phyloP scores from a whole-genome alignment of 108 stramenopile species.

The Stephanodiscus triporus region DNA sequence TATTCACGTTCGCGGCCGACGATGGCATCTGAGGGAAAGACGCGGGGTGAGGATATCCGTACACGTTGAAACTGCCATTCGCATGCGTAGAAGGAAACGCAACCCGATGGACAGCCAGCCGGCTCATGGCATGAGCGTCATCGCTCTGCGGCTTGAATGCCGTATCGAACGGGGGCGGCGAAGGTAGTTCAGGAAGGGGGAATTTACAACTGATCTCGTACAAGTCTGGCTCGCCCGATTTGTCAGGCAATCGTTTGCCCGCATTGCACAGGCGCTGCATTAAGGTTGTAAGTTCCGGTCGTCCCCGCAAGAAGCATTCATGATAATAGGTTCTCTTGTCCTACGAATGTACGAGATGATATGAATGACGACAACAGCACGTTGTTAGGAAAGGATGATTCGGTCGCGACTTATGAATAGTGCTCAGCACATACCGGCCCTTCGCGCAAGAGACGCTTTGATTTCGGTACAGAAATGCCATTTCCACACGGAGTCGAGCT shows the following conservation, averaged over 20 bases:
- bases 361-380: too few relatives aligned
- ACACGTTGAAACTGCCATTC: slow-evolving; percentile 14
- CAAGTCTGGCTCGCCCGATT: slow-evolving; percentile 24
- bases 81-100: slow-evolving; percentile 3
- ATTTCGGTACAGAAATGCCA: too few relatives aligned
- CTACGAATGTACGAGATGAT: slow-evolving; percentile 27
- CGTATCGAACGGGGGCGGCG: too few relatives aligned
- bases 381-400: too few relatives aligned
- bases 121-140: too few relatives aligned
- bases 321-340: too few relatives aligned
- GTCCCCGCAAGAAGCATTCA: slow-evolving; percentile 48
- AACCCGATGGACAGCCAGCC: too few relatives aligned
- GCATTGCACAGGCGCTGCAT: slow-evolving; percentile 37
- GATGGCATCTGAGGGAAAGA: slow-evolving; percentile 3
- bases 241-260: slow-evolving; percentile 38
- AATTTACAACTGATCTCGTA: slow-evolving; percentile 29
- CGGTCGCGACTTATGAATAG: too few relatives aligned
- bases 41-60: slow-evolving; percentile 7
- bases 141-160: background rate
- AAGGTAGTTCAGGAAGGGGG: slow-evolving; percentile 20
- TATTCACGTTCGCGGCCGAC: background rate
- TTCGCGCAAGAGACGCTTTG: too few relatives aligned
- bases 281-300: slow-evolving; percentile 37
- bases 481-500: too few relatives aligned
- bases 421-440: too few relatives aligned